phyloP scores from a whole-genome alignment of 2,329 filamentous ascomycete genomes.

The Penicillium decumbens region DNA sequence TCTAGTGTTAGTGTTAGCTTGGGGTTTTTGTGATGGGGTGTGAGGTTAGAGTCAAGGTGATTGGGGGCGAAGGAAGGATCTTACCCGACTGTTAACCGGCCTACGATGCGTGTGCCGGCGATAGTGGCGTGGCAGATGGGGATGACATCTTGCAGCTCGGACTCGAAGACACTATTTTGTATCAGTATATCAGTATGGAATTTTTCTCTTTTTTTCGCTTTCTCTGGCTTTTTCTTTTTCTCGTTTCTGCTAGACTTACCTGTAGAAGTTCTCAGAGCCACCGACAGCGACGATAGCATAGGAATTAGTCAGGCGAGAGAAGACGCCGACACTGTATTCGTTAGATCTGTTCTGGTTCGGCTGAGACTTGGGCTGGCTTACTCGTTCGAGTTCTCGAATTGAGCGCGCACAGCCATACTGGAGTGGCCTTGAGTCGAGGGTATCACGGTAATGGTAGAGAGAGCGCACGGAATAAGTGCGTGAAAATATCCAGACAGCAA shows the following conservation, averaged over 20 bases:
- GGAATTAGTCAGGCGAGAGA: slow-evolving; percentile 92
- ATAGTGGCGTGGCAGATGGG: slow-evolving; percentile 96
- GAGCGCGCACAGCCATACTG: slow-evolving; percentile 47
- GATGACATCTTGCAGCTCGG: slow-evolving; percentile 94
- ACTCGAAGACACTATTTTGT: slow-evolving; percentile 75
- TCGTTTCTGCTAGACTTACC: slow-evolving; percentile 43
- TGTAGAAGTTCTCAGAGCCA: slow-evolving; percentile 98
- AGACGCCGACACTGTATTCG: slow-evolving; percentile 77
- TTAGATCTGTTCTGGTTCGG: not conserved
- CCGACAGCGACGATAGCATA: slow-evolving; percentile 93
- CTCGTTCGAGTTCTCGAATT: slow-evolving; percentile 51
- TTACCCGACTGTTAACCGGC: slow-evolving; percentile 86
- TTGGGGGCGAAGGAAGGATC: no score
- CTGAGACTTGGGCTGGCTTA: slow-evolving; percentile 19
- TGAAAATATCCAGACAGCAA: not conserved
- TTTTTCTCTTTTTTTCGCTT: no score
- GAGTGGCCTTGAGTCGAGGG: slow-evolving; percentile 7
- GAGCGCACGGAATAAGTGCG: not conserved
- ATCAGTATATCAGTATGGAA: not conserved
- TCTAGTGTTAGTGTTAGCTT: slow-evolving; percentile 40
- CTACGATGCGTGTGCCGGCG: slow-evolving; percentile 92
- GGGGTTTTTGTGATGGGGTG: not conserved
- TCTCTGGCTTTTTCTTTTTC: no score
- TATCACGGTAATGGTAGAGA: slow-evolving; percentile 4
- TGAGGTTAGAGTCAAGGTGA: no score